Conservation (phyloP, 441 rosid species). For the Dalechampia spathulata region DNA sequence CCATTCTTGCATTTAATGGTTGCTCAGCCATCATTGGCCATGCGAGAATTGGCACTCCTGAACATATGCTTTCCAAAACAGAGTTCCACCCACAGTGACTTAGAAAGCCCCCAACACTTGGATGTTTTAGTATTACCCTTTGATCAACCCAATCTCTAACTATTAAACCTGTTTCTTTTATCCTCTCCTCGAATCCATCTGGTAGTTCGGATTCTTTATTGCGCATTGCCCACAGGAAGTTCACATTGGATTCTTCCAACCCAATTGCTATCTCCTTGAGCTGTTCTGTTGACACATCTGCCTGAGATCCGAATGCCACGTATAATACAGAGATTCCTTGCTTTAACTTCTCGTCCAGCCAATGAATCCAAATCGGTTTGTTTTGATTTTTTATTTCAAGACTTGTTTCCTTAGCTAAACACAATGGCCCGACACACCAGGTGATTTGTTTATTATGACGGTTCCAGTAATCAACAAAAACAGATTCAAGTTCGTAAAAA, state of each 20-base stretch:
- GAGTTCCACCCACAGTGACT: constrained; percentile 93
- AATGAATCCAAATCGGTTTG: constrained; percentile 39
- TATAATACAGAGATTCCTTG: constrained; percentile 45
- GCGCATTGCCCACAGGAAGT: constrained; percentile 56
- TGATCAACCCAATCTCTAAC: constrained; percentile 72
- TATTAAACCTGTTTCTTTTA: constrained; percentile 38
- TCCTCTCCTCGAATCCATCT: constrained; percentile 35
- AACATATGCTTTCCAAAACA: constrained; percentile 54
- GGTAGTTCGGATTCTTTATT: constrained; percentile 23
- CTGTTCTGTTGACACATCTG: constrained; percentile 38
- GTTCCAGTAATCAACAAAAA: constrained; percentile 37
- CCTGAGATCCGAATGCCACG: constrained; percentile 73
- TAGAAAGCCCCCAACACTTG: constrained; percentile 44
- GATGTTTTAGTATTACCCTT: constrained; percentile 46
- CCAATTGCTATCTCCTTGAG: constrained; percentile 45
- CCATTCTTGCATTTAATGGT: constrained; percentile 47
- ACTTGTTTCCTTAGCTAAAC: constrained; percentile 24
- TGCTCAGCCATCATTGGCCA: constrained; percentile 86
- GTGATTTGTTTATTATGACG: constrained; percentile 6
- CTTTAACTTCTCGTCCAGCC: constrained; percentile 49
- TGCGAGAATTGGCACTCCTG: constrained; percentile 57
- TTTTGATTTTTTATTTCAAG: not conserved
- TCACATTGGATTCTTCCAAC: constrained; percentile 42
- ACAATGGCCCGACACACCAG: constrained; percentile 57
- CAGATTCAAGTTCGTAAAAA: constrained; percentile 57